These are phyloP conservation scores for Sordariomycetes sp. DNA, from an alignment of 2,329 filamentous ascomycete genomes.

Conservation along the genomic window DNA sequence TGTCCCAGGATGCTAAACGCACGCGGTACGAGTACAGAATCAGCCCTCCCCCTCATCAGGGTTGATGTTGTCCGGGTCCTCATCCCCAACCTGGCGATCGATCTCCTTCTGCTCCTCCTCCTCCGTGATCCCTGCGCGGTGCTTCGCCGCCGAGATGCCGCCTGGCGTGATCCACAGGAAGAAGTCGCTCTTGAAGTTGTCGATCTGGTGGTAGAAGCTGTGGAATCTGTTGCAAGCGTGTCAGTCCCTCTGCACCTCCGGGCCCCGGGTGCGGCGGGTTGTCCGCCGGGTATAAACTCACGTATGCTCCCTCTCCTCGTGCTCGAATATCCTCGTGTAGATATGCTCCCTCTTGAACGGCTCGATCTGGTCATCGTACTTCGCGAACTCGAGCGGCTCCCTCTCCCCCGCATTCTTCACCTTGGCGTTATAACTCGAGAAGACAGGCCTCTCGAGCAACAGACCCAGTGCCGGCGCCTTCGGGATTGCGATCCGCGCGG, in stretches of 20 bases:
- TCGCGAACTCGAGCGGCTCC: constrained; percentile 63
- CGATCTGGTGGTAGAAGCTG: constrained; percentile 66
- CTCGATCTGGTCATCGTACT: constrained; percentile 64
- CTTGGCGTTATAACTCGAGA: constrained; percentile 74
- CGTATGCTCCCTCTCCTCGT: constrained; percentile 80
- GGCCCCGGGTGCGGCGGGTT: neutral
- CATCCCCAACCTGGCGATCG: constrained; percentile 35
- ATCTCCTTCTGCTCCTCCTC: constrained; percentile 24
- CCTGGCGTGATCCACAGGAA: constrained; percentile 65
- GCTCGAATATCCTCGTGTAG: constrained; percentile 79
- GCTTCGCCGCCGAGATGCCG: constrained; percentile 48
- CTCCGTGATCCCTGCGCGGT: constrained; percentile 19
- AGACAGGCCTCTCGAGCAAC: constrained; percentile 80
- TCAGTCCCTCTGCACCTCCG: neutral
- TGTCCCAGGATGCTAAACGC: neutral
- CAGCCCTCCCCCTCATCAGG: constrained; percentile 31
- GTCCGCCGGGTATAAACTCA: constrained; percentile 41
- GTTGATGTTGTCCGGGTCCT: constrained; percentile 33
- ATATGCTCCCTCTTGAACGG: constrained; percentile 89
- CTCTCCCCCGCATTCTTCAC: constrained; percentile 39
- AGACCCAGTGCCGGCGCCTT: constrained; percentile 86
- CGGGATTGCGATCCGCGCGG: constrained; percentile 69
- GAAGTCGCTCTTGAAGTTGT: constrained; percentile 57
- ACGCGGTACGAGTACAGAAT: neutral
- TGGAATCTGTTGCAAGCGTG: constrained; percentile 43